These are phyloP conservation scores for Perilla frutescens DNA, from an alignment of 257 asterid species.

Conservation along the genomic window DNA sequence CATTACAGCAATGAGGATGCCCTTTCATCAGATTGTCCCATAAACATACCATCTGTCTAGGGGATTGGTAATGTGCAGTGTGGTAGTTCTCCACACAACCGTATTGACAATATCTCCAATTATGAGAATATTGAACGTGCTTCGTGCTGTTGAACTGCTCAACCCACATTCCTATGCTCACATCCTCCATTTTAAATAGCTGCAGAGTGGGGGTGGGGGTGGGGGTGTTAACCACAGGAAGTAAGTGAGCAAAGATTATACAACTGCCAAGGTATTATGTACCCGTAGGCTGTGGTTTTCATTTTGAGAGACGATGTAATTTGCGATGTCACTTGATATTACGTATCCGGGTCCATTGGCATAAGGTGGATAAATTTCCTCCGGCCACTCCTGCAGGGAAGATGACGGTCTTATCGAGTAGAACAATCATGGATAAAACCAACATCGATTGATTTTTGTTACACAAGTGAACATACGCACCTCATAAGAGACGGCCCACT, in stretches of 20 bases:
- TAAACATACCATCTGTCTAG: constrained; percentile 86
- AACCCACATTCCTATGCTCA: constrained; percentile 99
- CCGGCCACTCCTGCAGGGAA: constrained; percentile 90
- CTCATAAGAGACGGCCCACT: constrained; percentile 97
- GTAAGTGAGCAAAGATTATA: constrained; percentile 24
- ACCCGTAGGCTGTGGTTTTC: constrained; percentile 74
- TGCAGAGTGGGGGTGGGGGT: constrained; percentile 39
- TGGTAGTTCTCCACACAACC: constrained; percentile 88
- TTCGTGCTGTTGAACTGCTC: constrained; percentile 76
- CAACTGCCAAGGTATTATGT: constrained; percentile 24
- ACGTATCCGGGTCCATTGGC: constrained; percentile 97
- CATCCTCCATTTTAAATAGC: constrained; percentile 98
- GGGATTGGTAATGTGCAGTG: constrained; percentile 98
- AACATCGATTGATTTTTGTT: constrained; percentile 1
- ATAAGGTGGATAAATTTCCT: constrained; percentile 92
- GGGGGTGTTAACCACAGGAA: neutral
- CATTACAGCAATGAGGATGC: constrained; percentile 59
- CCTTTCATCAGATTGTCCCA: constrained; percentile 67
- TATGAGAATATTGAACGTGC: constrained; percentile 73
- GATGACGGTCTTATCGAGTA: constrained; percentile 12
- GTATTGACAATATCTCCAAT: constrained; percentile 87
- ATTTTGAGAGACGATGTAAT: constrained; percentile 65
- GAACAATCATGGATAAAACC: neutral
- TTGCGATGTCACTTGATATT: constrained; percentile 78
- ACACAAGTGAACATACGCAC: constrained; percentile 40